Evolutionary conservation across 495 filamentous ascomycete species (phyloP).

Genomic region (Xylaria telfairii): DNA sequence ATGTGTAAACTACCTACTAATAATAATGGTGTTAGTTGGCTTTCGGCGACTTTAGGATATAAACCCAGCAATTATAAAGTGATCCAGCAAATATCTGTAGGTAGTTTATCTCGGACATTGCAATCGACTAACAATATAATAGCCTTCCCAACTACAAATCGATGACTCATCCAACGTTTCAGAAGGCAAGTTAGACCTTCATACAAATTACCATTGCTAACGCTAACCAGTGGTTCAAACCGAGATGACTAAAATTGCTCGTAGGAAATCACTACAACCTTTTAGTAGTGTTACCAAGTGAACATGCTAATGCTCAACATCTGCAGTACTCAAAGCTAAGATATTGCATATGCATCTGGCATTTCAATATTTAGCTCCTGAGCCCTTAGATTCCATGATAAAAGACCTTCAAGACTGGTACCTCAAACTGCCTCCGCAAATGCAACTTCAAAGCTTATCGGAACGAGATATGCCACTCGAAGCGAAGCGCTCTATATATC

Average conservation of each 20-base stretch:
- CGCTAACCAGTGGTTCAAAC: conserved; percentile 6
- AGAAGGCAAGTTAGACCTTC: background rate
- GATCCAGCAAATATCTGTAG: background rate
- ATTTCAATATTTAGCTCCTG: background rate
- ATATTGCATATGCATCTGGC: conserved; percentile 7
- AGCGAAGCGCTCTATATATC: conserved; percentile 35
- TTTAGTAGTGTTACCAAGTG: background rate
- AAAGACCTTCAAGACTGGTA: conserved; percentile 6
- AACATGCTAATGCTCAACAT: background rate
- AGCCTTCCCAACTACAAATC: background rate
- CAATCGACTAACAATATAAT: background rate
- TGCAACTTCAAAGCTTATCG: background rate
- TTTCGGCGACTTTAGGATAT: conserved; percentile 6
- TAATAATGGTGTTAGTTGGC: background rate
- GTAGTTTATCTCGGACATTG: background rate
- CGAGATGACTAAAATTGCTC: conserved; percentile 7
- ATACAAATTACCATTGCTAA: background rate
- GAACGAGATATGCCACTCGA: conserved; percentile 23
- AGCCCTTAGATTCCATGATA: background rate
- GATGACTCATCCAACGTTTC: background rate
- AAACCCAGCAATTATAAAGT: background rate
- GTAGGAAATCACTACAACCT: background rate
- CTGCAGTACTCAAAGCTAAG: background rate
- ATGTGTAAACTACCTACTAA: background rate
- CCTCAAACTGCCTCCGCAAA: background rate